These are phyloP conservation scores for Solanum infundibuliforme DNA, from an alignment of 257 asterid genomes.

Conservation along the genomic window DNA sequence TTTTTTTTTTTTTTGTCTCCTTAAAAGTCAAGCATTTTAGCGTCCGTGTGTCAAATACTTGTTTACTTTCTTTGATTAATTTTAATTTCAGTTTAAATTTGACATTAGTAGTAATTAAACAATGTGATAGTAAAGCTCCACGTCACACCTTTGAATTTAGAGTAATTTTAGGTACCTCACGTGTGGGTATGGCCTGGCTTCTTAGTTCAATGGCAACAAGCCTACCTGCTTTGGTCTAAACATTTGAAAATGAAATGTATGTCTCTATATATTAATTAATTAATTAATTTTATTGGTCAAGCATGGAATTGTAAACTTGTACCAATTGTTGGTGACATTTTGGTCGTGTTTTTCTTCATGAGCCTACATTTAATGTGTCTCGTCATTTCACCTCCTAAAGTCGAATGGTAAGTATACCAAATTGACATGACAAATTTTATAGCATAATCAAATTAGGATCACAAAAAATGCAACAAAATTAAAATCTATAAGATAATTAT, in stretches of 20 bases:
- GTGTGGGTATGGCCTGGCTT: background rate
- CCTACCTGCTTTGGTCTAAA: background rate
- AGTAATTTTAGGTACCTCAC: background rate
- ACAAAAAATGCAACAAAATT: background rate
- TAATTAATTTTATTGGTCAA: background rate
- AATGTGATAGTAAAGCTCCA: background rate
- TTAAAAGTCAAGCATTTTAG: conserved; percentile 29
- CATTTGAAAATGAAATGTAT: background rate
- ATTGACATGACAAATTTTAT: background rate
- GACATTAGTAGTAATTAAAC: background rate
- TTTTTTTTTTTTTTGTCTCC: conserved; percentile 20
- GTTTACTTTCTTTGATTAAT: background rate
- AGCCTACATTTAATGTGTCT: background rate
- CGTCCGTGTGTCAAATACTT: background rate
- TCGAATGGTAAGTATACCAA: conserved; percentile 4
- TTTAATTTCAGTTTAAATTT: background rate
- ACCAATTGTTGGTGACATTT: background rate
- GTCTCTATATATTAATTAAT: background rate
- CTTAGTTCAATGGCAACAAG: background rate
- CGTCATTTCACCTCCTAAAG: background rate
- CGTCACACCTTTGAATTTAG: background rate
- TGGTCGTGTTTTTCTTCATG: background rate
- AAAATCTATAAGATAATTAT: background rate
- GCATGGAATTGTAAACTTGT: background rate
- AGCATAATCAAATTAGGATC: background rate